Evolutionary conservation across 176 grass and related monocot species (phyloP).

Genomic region (Raddia guianensis): DNA sequence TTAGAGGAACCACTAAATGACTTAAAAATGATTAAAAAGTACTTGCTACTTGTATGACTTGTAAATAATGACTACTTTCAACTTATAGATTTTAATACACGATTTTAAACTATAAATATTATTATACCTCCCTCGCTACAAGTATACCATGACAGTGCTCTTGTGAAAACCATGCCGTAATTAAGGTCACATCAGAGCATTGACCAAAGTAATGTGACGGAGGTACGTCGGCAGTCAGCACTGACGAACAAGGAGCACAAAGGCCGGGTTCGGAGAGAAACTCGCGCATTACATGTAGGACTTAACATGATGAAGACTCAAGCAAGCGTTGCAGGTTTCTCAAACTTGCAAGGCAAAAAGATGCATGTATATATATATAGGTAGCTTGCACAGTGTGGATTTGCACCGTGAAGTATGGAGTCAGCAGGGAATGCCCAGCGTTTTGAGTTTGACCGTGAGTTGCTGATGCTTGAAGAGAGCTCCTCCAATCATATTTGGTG

Average conservation of each 20-base stretch:
- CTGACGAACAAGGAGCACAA: not conserved
- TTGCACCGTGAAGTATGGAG: not conserved
- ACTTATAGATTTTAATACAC: too few relatives aligned
- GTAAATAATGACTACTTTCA: too few relatives aligned
- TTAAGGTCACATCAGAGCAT: not conserved
- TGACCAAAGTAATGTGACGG: not conserved
- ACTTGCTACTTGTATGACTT: too few relatives aligned
- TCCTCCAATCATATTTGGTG: conserved; percentile 21
- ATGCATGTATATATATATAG: not conserved
- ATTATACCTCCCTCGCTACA: too few relatives aligned
- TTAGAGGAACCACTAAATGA: too few relatives aligned
- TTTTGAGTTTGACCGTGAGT: conserved; percentile 37
- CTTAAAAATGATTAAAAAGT: too few relatives aligned
- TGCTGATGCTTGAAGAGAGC: conserved; percentile 39
- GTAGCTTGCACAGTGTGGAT: not conserved
- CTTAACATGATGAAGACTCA: not conserved
- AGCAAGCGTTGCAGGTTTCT: not conserved
- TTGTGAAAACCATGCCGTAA: not conserved
- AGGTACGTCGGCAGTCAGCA: too few relatives aligned
- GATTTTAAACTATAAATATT: too few relatives aligned
- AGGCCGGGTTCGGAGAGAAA: not conserved
- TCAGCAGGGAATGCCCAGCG: not conserved
- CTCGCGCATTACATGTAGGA: not conserved
- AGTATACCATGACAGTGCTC: too few relatives aligned
- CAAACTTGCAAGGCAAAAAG: not conserved